phyloP scores from a whole-genome alignment of 2,329 filamentous ascomycete genomes.

The Trichoderma afroharzianum region DNA sequence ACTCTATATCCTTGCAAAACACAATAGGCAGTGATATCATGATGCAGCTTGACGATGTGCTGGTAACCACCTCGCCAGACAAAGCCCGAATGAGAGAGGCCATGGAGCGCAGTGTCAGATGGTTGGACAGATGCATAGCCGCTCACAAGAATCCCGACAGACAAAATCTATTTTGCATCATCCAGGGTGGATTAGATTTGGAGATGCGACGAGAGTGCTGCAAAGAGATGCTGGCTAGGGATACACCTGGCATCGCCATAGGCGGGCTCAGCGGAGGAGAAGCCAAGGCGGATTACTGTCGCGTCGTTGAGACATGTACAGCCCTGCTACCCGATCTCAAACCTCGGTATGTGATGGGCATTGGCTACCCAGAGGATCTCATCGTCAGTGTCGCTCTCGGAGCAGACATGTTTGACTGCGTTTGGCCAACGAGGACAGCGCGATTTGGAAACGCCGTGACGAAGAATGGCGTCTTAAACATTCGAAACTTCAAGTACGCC shows the following conservation, averaged over 20 bases:
- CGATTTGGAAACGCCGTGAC: slow-evolving; percentile 95
- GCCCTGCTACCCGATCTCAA: slow-evolving; percentile 80
- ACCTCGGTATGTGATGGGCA: slow-evolving; percentile 98
- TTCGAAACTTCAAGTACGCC: slow-evolving; percentile 72
- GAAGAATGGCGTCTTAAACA: slow-evolving; percentile 72
- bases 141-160: slow-evolving; percentile 78
- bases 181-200: slow-evolving; percentile 89
- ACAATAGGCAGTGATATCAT: slow-evolving; percentile 98
- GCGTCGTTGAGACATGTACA: slow-evolving; percentile 84
- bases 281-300: slow-evolving; percentile 88
- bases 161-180: slow-evolving; percentile 98
- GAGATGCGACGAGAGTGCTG: slow-evolving; percentile 83
- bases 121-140: slow-evolving; percentile 91
- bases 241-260: slow-evolving; percentile 95
- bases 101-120: slow-evolving; percentile 90
- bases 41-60: slow-evolving; percentile 98
- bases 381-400: slow-evolving; percentile 90
- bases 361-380: slow-evolving; percentile 94
- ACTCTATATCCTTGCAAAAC: slow-evolving; percentile 94
- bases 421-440: slow-evolving; percentile 95
- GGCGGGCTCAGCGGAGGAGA: slow-evolving; percentile 93
- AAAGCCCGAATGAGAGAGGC: slow-evolving; percentile 83
- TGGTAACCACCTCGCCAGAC: slow-evolving; percentile 93
- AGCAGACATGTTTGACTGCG: slow-evolving; percentile 99
- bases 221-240: slow-evolving; percentile 77